Evolutionary conservation across 495 filamentous ascomycete genomes (phyloP), one percentile per base, ranked within the genome.

Genomic region (Opeltia flavorubescens): DNA sequence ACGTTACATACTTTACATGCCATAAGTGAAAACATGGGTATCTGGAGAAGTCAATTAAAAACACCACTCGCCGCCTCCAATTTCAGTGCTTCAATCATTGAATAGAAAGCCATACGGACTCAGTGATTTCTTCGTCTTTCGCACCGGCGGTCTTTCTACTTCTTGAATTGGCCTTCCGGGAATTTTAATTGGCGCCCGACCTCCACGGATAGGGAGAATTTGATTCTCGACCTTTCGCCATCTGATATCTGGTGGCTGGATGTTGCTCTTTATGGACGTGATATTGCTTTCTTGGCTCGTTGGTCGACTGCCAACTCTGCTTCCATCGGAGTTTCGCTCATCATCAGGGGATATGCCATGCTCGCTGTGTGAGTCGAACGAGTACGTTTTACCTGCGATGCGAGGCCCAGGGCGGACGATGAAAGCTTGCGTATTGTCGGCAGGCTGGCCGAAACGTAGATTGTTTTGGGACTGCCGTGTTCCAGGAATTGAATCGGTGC

Each of bases 331-430:
- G 5, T 34, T 39, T 21, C 17, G 31, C 23, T 27, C 47, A 13
- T 53, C 46, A 4, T 40, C 47, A 18, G 38, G 8, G 28, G 50
- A 15, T 3, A 42, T 44, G 21, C 44, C 38, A 38, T 40, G 39
- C 27, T 52, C 50, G 18, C 30, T 51, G 20, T 13, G 31, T 29
- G 53, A 53, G 11, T 26, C 44, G 33, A 49, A 39, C 11, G 53
- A 55, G 46, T 47, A 52, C 33, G 34, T 38, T 21, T 34, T 45
- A 25, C 47, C 51, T 4, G 43, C 47, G 33, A 50, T 50, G 30
- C 36, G 48, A 29, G 47, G 47, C 9, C 47, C 51, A 20, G 51
- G 34, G 17, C 51, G 47, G 8, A 47, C n/a, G 17, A 23, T 31
- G 15, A 33, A 1, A n/a, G 39, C 5, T 4, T 18, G 31, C 25